Base-by-base conservation (phyloP, 2,329 filamentous ascomycete species). In the Hypoxylon sp. region DNA sequence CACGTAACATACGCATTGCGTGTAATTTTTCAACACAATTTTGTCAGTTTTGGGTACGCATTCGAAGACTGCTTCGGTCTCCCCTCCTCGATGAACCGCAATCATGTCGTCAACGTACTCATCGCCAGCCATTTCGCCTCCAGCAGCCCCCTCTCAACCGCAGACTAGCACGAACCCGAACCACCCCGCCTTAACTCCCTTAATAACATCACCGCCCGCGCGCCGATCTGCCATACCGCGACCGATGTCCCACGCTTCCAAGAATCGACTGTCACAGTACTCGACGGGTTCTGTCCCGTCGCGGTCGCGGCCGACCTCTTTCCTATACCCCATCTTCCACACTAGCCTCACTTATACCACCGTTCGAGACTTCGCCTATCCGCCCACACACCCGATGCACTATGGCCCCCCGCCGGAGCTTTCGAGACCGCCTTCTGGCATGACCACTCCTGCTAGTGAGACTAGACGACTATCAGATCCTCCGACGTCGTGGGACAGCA, bases 301-400 rank as follows among this genome's bases (percentile, higher is more conserved):
- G 67, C 87, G 90, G 67, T 97, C 93, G 68, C 89, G 93, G 65
- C 93, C 93, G 18, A 85, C 85, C 59, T 97, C 93, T n/a, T 87
- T 91, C 74, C 85, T 92, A 67, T 95, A 96, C 75, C 91, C 93
- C 14, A 83, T 91, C 73, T 96, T 93, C 78, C 91, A 93, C 73
- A 96, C 93, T 62, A 97, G 89, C 76, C 86, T 97, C 16, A 80
- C 92, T 5, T 97, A 97, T 78, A 89, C 93, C n/a, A 84, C 93
- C 45, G 94, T 99, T 70, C 91, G 96, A 74, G 96, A 99, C 83
- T 99, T 98, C 80, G 96, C 96, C 71, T 99, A 98, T 77, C 89
- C 93, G 30, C 77, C 87, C 24, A 85, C 86, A 58, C 92, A 98
- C 78, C 93, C 93, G 44, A 85, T 97, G 78, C 96, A 98, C 82